Evolutionary conservation across 2,329 filamentous ascomycete genomes (phyloP), one percentile per base, ranked within the genome.

Genomic region (Albophoma yamanashiensis): DNA sequence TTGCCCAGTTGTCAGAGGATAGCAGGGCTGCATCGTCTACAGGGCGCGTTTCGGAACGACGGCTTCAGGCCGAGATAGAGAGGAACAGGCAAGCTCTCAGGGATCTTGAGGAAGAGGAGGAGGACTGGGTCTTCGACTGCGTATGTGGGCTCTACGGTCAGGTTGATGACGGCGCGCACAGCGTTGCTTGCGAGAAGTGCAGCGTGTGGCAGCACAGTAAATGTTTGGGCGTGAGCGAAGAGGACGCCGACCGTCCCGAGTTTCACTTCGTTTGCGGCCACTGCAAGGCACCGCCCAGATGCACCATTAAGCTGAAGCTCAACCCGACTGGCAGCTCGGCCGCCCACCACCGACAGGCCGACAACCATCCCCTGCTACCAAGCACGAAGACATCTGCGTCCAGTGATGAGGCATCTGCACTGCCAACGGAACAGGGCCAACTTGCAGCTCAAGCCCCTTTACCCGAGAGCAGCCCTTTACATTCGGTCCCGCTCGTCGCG

Each of bases 201-300:
- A 95, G 88, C 70, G 88, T 96, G 56, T 99, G 94, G 94, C 93
- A 97, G 71, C 94, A 99, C 70, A 96, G 92, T 78, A 91, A 89
- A 67, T 99, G 94, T 70, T 83, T 96, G 62, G 88, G 87, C 47
- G 89, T 97, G 64, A 82, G 83, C 55, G 84, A 95, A 67, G 77
- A 82, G 62, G 89, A 92, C 63, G 92, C 92, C 0, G 93, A 96
- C 64, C 81, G 86, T 55, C 85, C 91, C 1, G 89, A 95, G 65
- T 97, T 97, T 68, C 86, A 90, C 62, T 96, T 96, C 69, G 74
- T 96, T 64, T 97, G 93, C 75, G 78, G 78, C 40, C 85, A 88
- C 56, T 99, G 94, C 76, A 85, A 88, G 68, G 78, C 86, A 55
- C 85, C 73, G n/a, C 70, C 74, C 12, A 71, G 70, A 45, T 76